These are phyloP conservation scores for Nannochloris sp. DNA, from an alignment of 139 green algal species.

Conservation along the genomic window DNA sequence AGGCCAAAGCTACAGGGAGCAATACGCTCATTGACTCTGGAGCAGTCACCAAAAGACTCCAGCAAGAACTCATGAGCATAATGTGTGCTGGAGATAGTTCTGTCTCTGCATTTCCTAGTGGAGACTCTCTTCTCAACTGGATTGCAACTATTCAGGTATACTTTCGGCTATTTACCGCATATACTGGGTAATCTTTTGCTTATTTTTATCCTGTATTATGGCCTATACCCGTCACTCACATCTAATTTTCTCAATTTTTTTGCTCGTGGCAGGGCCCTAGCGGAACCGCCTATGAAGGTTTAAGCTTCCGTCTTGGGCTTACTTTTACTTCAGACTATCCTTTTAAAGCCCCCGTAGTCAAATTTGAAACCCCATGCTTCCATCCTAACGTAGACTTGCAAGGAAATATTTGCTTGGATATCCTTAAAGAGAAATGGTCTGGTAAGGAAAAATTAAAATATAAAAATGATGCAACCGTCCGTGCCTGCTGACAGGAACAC, in stretches of 20 bases:
- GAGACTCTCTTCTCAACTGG: constrained; percentile 77
- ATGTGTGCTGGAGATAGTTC: constrained; percentile 33
- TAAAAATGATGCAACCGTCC: too few species aligned
- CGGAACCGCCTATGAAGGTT: constrained; percentile 62
- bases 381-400: constrained; percentile 75
- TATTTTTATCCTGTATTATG: too few species aligned
- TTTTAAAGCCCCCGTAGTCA: constrained; percentile 66
- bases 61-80: constrained; percentile 54
- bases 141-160: constrained; percentile 65
- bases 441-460: constrained; percentile 4
- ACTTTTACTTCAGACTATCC: constrained; percentile 69
- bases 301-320: constrained; percentile 61
- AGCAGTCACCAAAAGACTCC: constrained; percentile 46
- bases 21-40: constrained; percentile 1
- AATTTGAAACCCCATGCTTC: constrained; percentile 71
- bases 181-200: too few species aligned
- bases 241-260: background rate
- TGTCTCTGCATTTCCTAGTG: constrained; percentile 68
- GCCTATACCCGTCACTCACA: background rate
- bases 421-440: constrained; percentile 72
- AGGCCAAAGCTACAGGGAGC: constrained; percentile 3
- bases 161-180: too few species aligned
- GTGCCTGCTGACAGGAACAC: too few species aligned
- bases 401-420: constrained; percentile 83
- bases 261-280: constrained; percentile 29